Conservation (phyloP, 495 filamentous ascomycete genomes). For the Podospora australis region DNA sequence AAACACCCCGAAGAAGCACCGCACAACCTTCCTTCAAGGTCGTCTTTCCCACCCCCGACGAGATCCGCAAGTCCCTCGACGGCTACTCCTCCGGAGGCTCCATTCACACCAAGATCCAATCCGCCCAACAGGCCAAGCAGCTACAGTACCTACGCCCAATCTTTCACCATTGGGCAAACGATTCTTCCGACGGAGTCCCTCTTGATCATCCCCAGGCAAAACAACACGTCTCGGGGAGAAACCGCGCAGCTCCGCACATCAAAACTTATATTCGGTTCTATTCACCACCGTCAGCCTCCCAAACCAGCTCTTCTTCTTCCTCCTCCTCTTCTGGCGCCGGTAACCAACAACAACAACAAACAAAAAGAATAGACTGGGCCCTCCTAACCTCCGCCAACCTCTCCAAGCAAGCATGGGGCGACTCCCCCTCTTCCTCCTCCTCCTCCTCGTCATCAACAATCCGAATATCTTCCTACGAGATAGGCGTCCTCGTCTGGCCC, state of each 20-base stretch:
- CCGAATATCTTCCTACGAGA: slow-evolving; percentile 74
- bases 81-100: slow-evolving; percentile 73
- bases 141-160: slow-evolving; percentile 65
- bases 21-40: slow-evolving; percentile 39
- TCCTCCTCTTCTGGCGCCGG: too few species aligned
- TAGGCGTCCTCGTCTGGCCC: slow-evolving; percentile 83
- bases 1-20: neutral
- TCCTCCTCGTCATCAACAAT: slow-evolving; percentile 49
- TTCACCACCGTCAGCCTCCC: too few species aligned
- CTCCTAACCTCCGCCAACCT: slow-evolving; percentile 27
- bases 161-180: slow-evolving; percentile 64
- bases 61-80: slow-evolving; percentile 72
- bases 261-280: slow-evolving; percentile 79
- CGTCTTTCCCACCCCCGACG: slow-evolving; percentile 72
- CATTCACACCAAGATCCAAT: slow-evolving; percentile 75
- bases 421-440: slow-evolving; percentile 35
- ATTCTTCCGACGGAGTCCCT: slow-evolving; percentile 11
- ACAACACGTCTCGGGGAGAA: slow-evolving; percentile 53
- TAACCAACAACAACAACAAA: slow-evolving; percentile 20
- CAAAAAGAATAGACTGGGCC: neutral
- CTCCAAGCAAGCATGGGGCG: slow-evolving; percentile 89
- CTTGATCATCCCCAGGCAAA: neutral
- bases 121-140: slow-evolving; percentile 63
- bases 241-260: slow-evolving; percentile 83
- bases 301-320: too few species aligned